These are phyloP conservation scores for Eucalyptus cladocalyx DNA, from an alignment of 345 rosid species.

Conservation along the genomic window DNA sequence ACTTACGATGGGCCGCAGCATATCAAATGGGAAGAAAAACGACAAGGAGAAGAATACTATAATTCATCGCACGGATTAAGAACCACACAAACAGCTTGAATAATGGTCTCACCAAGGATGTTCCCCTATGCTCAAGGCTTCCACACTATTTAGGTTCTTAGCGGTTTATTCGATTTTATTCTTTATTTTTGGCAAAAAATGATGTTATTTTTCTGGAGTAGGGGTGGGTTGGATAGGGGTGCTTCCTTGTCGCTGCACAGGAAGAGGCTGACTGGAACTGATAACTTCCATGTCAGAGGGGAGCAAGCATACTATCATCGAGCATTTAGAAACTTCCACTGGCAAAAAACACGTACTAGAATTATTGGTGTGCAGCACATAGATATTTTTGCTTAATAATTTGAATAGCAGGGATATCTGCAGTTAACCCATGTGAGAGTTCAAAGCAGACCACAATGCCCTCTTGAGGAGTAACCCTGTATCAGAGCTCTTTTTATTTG, in stretches of 20 bases:
- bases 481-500: neutral
- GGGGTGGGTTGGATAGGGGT: neutral
- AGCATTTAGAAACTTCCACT: neutral
- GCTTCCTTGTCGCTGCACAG: neutral
- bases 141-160: neutral
- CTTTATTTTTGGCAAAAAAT: neutral
- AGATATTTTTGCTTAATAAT: neutral
- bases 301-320: neutral
- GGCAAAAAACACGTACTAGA: neutral
- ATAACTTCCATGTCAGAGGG: neutral
- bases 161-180: neutral
- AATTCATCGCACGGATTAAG: neutral
- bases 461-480: neutral
- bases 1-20: conserved; percentile 2
- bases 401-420: neutral
- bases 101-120: neutral
- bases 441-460: neutral
- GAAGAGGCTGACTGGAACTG: neutral
- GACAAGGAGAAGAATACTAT: neutral
- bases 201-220: neutral
- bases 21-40: neutral
- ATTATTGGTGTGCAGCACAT: neutral
- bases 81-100: neutral
- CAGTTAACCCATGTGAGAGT: neutral
- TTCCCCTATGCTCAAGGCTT: neutral